These are phyloP conservation scores for Melanopsichium pennsylvanicum DNA, from an alignment of 1,284 basidiomycete species.

Conservation along the genomic window DNA sequence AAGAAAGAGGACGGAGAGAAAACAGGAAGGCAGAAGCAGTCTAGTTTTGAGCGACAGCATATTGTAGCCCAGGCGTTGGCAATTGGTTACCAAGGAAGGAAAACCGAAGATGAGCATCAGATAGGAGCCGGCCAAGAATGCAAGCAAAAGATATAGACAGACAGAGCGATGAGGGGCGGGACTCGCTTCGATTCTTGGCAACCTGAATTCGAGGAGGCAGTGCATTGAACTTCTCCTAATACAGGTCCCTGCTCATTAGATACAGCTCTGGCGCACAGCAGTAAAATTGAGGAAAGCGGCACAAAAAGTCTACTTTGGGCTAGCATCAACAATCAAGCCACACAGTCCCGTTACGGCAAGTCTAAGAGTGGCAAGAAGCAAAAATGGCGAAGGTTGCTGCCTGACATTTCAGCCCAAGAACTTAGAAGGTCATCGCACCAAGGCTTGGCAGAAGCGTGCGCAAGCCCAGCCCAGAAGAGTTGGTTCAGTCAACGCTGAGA, in stretches of 20 bases:
- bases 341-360: too few species aligned
- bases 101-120: background rate
- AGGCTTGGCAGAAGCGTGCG: background rate
- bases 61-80: too few species aligned
- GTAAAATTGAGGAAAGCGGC: too few species aligned
- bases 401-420: background rate
- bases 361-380: too few species aligned
- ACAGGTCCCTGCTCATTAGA: too few species aligned
- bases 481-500: too few species aligned
- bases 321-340: too few species aligned
- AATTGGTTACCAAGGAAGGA: conserved; percentile 2
- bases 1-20: conserved; percentile 3
- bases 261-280: too few species aligned
- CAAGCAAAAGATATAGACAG: background rate
- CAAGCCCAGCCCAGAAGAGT: too few species aligned
- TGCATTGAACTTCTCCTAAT: background rate
- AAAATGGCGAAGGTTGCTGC: background rate
- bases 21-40: background rate
- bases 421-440: conserved; percentile 4
- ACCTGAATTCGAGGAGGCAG: background rate
- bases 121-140: conserved; percentile 4
- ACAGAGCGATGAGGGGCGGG: background rate
- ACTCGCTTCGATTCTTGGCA: too few species aligned
- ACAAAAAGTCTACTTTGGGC: too few species aligned
- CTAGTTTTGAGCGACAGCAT: background rate